Conservation (phyloP, 1,284 basidiomycete genomes). For the Sporisorium scitamineum region DNA sequence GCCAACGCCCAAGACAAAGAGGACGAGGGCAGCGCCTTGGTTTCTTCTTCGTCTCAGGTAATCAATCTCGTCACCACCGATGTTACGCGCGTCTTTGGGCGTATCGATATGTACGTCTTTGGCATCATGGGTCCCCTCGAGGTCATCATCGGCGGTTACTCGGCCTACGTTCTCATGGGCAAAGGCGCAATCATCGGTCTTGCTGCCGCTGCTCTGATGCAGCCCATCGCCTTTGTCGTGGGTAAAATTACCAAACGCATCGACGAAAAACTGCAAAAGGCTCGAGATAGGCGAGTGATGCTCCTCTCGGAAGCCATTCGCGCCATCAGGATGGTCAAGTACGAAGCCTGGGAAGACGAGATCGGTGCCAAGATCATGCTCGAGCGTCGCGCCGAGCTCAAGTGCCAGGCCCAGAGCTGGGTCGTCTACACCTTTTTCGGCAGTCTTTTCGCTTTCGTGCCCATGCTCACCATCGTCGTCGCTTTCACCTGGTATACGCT, state of each 20-base stretch:
- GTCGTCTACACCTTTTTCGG: slow-evolving; percentile 32
- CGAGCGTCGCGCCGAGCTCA: slow-evolving; percentile 25
- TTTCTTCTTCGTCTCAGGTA: slow-evolving; percentile 27
- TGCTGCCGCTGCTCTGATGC: slow-evolving; percentile 28
- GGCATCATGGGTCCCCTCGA: slow-evolving; percentile 46
- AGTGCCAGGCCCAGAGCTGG: slow-evolving; percentile 37
- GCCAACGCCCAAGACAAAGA: neutral
- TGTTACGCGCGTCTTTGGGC: slow-evolving; percentile 23
- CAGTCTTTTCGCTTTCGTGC: slow-evolving; percentile 35
- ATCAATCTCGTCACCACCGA: slow-evolving; percentile 50
- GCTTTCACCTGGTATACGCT: slow-evolving; percentile 47
- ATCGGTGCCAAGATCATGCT: slow-evolving; percentile 34
- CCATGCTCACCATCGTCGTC: slow-evolving; percentile 42
- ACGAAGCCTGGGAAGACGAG: slow-evolving; percentile 51
- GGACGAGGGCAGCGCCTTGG: neutral
- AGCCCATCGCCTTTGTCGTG: slow-evolving; percentile 34
- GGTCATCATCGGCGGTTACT: slow-evolving; percentile 34
- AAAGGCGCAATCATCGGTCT: slow-evolving; percentile 42
- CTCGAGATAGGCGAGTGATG: slow-evolving; percentile 41
- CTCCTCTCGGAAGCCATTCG: slow-evolving; percentile 47
- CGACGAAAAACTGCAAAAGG: slow-evolving; percentile 41
- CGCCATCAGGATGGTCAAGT: slow-evolving; percentile 56
- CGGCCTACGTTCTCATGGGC: slow-evolving; percentile 35
- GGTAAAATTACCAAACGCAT: slow-evolving; percentile 27
- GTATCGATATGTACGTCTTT: slow-evolving; percentile 33